Evolutionary conservation across 1,139 yeast genomes (phyloP).

Genomic region (Blastobotrys malaysiensis): DNA sequence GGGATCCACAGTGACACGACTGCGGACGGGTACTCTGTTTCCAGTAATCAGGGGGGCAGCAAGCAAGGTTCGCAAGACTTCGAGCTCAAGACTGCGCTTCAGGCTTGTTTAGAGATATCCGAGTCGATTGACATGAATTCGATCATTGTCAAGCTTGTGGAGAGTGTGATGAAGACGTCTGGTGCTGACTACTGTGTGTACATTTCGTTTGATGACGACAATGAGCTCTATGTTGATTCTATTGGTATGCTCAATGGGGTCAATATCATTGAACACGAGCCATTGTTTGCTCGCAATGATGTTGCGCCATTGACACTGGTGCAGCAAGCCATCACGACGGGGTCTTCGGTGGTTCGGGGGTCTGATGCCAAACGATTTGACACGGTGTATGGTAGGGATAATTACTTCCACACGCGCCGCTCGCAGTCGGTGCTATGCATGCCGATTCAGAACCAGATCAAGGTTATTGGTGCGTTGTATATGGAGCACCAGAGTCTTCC

Average conservation of each 20-base stretch:
- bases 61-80: slow-evolving; percentile 16
- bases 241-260: slow-evolving; percentile 41
- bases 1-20: slow-evolving; percentile 5
- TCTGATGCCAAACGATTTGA: slow-evolving; percentile 39
- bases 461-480: slow-evolving; percentile 46
- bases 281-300: slow-evolving; percentile 41
- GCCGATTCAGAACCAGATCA: slow-evolving; percentile 44
- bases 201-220: slow-evolving; percentile 35
- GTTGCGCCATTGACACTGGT: slow-evolving; percentile 44
- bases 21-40: neutral
- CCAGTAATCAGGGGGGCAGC: neutral
- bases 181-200: slow-evolving; percentile 47
- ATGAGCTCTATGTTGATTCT: slow-evolving; percentile 40
- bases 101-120: slow-evolving; percentile 46
- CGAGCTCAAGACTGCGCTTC: slow-evolving; percentile 29
- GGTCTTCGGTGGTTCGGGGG: slow-evolving; percentile 38
- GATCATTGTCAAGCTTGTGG: slow-evolving; percentile 40
- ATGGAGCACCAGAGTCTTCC: slow-evolving; percentile 37
- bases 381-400: slow-evolving; percentile 38
- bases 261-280: slow-evolving; percentile 37
- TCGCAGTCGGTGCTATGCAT: slow-evolving; percentile 42
- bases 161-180: slow-evolving; percentile 40
- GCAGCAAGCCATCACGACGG: slow-evolving; percentile 39
- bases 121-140: slow-evolving; percentile 42
- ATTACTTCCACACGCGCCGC: slow-evolving; percentile 38